These are phyloP conservation scores for Cicer cuneatum DNA, from an alignment of 306 rosid species.

Conservation along the genomic window DNA sequence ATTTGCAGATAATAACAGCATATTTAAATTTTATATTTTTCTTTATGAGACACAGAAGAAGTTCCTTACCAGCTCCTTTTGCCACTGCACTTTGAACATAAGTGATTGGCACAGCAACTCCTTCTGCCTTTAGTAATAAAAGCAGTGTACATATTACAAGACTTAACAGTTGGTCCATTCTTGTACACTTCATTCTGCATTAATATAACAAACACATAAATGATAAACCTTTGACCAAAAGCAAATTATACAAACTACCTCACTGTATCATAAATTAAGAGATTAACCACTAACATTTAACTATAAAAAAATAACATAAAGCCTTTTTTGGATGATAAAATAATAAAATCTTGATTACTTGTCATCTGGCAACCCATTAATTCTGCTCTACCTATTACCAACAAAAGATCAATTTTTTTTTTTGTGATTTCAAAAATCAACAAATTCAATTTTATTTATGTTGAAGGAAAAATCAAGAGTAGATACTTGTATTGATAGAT, in stretches of 20 bases:
- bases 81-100: constrained; percentile 70
- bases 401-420: constrained; percentile 24
- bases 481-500: constrained; percentile 5
- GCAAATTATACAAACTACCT: not conserved
- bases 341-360: not conserved
- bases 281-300: too few relatives aligned
- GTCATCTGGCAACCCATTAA: not conserved
- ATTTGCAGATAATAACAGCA: too few relatives aligned
- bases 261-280: not conserved
- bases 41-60: constrained; percentile 13
- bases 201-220: not conserved
- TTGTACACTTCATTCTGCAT: constrained; percentile 64
- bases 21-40: not conserved
- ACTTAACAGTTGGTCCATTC: constrained; percentile 52
- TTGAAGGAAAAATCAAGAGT: not conserved
- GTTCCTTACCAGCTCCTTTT: constrained; percentile 89
- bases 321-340: too few relatives aligned
- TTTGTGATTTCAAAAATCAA: constrained; percentile 5
- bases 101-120: constrained; percentile 71
- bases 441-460: not conserved
- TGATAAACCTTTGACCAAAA: not conserved
- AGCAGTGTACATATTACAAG: constrained; percentile 47
- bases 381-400: not conserved
- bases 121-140: constrained; percentile 59
- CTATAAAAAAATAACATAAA: too few relatives aligned